phyloP scores from a whole-genome alignment of 768 basidiomycete genomes.

The Mycena latifolia region DNA sequence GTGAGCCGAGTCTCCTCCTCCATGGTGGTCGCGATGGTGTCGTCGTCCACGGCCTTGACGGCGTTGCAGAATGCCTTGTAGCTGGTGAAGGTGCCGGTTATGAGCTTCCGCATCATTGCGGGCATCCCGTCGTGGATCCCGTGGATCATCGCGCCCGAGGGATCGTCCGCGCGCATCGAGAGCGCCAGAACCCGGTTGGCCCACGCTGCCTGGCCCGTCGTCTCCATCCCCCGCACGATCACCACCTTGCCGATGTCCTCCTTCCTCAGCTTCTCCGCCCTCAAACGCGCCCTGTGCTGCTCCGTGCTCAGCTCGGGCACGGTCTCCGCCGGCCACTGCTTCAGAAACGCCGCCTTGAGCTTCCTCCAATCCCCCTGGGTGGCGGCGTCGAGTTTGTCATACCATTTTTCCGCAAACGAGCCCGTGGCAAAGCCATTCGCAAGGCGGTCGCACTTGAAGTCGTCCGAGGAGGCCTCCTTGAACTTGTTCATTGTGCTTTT shows the following conservation, averaged over 20 bases:
- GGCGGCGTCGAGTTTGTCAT: not conserved
- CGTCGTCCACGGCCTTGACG: constrained; percentile 23
- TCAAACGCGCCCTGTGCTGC: constrained; percentile 23
- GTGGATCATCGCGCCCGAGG: constrained; percentile 23
- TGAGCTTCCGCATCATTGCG: constrained; percentile 7
- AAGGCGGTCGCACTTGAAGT: constrained; percentile 16
- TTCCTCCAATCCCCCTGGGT: constrained; percentile 11
- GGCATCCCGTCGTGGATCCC: constrained; percentile 18
- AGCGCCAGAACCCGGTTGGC: constrained; percentile 16
- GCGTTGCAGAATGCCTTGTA: constrained; percentile 19
- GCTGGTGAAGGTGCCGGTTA: constrained; percentile 13
- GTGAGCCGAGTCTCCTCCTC: constrained; percentile 3
- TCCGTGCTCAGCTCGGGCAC: constrained; percentile 17
- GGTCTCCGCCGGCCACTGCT: constrained; percentile 14
- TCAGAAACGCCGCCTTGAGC: constrained; percentile 18
- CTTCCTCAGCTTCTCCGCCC: constrained; percentile 18
- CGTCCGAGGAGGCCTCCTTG: constrained; percentile 21
- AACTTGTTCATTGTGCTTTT: constrained; percentile 17
- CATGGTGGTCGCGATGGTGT: constrained; percentile 6
- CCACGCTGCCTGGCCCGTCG: constrained; percentile 19
- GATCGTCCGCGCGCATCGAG: constrained; percentile 6
- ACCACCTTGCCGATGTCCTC: constrained; percentile 16
- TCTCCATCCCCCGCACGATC: constrained; percentile 15
- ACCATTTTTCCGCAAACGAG: constrained; percentile 18
- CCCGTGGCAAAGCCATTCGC: constrained; percentile 16